Base-by-base conservation (phyloP, 1,139 yeast species). In the Spencermartinsiella ligniputridi region DNA sequence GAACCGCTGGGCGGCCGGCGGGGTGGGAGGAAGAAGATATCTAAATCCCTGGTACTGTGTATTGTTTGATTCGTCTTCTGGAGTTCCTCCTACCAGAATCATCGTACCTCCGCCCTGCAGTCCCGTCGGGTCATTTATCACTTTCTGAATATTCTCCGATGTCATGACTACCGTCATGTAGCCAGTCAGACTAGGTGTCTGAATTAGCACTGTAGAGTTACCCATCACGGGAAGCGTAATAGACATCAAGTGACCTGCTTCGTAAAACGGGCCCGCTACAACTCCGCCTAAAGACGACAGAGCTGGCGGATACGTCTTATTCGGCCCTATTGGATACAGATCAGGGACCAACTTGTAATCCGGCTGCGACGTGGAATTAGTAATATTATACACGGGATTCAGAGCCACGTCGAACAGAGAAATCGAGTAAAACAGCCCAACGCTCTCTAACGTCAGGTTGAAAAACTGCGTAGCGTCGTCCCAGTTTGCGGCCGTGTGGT, bases 151-250 rank as follows among this genome's bases (percentile, higher is more conserved):
- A 22, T 75, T 64, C 25, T 70, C 69, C 0, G 92, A 86, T 50
- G 74, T 71, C 53, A 85, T 74, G 1, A 86, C 66, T 4, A 86
- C 75, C 0, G 95, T 75, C 37, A 88, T 57, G 62, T 79, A 89
- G 0, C 96, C 97, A 1, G 83, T 76, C 3, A 85, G 69, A 16
- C 76, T 71, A 2, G 84, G 80, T 15, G 74, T 67, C 24, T 74
- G 67, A 20, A 83, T 64, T 41, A 86, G 69, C 20, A 87, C 82
- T 3, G 95, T 84, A 12, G 83, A 74, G 58, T 85, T 83, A 13
- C 88, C 78, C 57, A 73, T 79, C 1, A 89, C 76, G 0, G 96
- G 94, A 4, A 88, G 55, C 0, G 88, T 79, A 37, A 81, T 57
- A 1, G 86, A 81, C 66, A 79, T 64, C 53, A 70, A 50, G 11